Base-by-base conservation (phyloP, 1,284 basidiomycete species). In the Fomitopsis betulina region DNA sequence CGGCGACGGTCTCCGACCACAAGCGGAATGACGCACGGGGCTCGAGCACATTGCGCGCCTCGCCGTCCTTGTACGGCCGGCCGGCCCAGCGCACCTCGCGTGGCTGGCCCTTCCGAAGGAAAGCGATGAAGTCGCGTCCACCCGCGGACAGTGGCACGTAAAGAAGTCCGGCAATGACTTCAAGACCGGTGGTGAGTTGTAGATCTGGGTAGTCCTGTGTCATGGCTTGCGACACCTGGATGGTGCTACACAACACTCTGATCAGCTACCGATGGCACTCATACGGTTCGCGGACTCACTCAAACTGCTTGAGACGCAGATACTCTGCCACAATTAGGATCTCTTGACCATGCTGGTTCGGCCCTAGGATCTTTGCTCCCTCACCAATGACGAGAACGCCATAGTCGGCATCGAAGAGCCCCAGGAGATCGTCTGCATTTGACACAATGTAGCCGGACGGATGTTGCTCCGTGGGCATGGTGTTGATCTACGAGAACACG, bases 381-480 rank as follows among this genome's bases (percentile, higher is more conserved):
- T 93, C 90, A 9, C 92, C 92, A 63, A 95, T 91, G 59, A 93
- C 89, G 33, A 95, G 78, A 21, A 94, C 83, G 59, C 92, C 91
- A 68, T 86, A 89, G 68, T 95, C 92, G 17, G 92, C 92, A 68
- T 94, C 90, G 67, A 95, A 94, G 25, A 94, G 73, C 6, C 83
- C 81, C 3, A 96, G 78, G 12, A 95, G 75, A 66, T 95, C 93
- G 66, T 94, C 89, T 1, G 92, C 88, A 67, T 94, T 92, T 32
- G 91, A 92, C 19, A 94, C 87, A 63, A 95, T 93, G 72, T 94
- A 94, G 0, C 91, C 91, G 17, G 86, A 85, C 5, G 91, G 87
- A 65, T 92, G 89, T 52, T 81, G 78, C 54, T 88, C 84, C 5
- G 86, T 86, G 1, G 87, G 81, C 56, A 91, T 79, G 17, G 89